Base-by-base conservation (phyloP, 345 rosid genomes). In the Moringa oleifera region DNA sequence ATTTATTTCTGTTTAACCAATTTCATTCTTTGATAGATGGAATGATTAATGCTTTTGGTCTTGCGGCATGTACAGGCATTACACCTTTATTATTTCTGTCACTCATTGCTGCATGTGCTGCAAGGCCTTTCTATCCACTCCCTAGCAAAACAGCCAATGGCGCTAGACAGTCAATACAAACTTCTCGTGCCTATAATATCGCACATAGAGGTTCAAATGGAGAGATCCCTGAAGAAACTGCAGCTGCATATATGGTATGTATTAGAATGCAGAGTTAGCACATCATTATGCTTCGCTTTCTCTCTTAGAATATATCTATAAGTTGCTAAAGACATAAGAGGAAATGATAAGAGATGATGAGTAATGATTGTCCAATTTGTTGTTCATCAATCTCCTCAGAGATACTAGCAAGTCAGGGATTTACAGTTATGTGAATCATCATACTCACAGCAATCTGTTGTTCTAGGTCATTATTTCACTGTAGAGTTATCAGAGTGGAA, bases 131-230 rank as follows among this genome's bases (percentile, higher is more conserved):
- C 23, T 88, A 88, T 75, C 86, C 83, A 46, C 91, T 93, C 25
- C 96, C 98, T n/a, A 90, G 96, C 71, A 87, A 84, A 73, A 19
- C 53, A 50, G 46, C 37, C n/a, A 53, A 68, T 68, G 75, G 70
- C 21, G 41, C 24, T 24, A 88, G 69, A 71, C 86, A 71, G 59
- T 85, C 86, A 23, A 66, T 90, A 51, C 99, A 94, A 79, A 88
- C 99, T 65, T 85, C 76, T n/a, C 95, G 95, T 56, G 88, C 99
- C 0, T 94, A 78, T 66, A 94, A 94, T 58, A 66, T 94, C 66
- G 97, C 95, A 9, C 99, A 94, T 73, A 77, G 99, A 69, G 99
- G 99, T 74, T 85, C 95, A 23, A 90, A 90, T 67, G 97, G 99
- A 59, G 97, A 90, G 75, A 28, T 94, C 51, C 97, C 99, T 23